Evolutionary conservation across 306 rosid species (phyloP), one percentile per base, ranked within the genome.

Genomic region (Lagenaria siceraria): DNA sequence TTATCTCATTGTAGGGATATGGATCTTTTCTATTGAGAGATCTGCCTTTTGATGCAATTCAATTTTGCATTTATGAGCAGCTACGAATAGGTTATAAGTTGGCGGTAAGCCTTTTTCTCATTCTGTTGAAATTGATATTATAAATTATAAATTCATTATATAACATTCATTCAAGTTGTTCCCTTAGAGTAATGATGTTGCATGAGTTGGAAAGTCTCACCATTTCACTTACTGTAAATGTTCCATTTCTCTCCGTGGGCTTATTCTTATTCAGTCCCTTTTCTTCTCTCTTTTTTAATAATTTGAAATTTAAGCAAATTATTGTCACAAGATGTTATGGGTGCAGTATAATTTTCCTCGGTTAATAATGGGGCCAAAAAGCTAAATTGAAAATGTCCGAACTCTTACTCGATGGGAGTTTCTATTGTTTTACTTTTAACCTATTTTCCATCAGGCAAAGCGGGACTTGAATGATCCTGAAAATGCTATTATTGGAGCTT

Each of bases 31-130:
- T 94, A 76, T 79, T 94, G 83, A 86, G 97, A 80, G 98, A 94
- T 83, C 83, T 94, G 82, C 97, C 98, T 59, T 94, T 91, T 81
- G 98, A 91, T 81, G 98, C 97, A 62, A 87, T 94, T 83, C 98
- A 94, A 79, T 91, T 94, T 87, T 94, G 98, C 89, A 75, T 94
- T 66, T 94, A 91, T 59, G 97, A 91, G 88, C 98, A 94, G 82
- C 94, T 94, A 84, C 92, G 97, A 71, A 66, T 94, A 63, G 97
- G 97, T 80, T 94, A 94, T 79, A 91, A 80, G 90, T 74, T 77
- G 51, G 93, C 89, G 84, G 97, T 94, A 84, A 85, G 83, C 81
- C 85, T 73, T 80, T 78, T 48, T 64, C 79, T 81, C 58, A 46
- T 70, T 25, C 46, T 78, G 52, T 61, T 75, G 74, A 60, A 59